phyloP scores from a whole-genome alignment of 2,329 filamentous ascomycete genomes.

The Neocucurbitaria cava region DNA sequence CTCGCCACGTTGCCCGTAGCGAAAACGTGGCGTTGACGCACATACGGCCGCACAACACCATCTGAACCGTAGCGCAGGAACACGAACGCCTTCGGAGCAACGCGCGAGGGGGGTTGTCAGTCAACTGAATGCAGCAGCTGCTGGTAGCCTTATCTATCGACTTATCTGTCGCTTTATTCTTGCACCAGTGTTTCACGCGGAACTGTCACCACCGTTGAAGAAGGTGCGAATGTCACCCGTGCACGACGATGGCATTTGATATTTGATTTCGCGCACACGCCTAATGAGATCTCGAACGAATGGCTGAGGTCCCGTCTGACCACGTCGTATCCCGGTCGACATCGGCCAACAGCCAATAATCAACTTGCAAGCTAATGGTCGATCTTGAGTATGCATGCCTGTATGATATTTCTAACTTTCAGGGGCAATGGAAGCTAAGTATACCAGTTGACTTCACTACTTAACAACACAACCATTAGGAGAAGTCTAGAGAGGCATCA shows the following conservation, averaged over 20 bases:
- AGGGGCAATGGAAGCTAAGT: neutral
- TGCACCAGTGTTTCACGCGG: neutral
- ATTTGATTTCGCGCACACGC: neutral
- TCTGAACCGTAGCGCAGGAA: neutral
- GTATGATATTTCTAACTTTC: too few relatives aligned
- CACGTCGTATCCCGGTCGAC: neutral
- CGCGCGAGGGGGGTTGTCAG: neutral
- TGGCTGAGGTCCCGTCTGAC: neutral
- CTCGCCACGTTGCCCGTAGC: neutral
- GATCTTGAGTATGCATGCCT: neutral
- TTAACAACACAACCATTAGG: neutral
- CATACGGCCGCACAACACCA: too few relatives aligned
- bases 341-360: neutral
- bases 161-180: neutral
- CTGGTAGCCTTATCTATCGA: neutral
- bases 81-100: neutral
- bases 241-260: neutral
- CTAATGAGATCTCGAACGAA: neutral
- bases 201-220: neutral
- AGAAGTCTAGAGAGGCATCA: neutral
- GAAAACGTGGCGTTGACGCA: neutral
- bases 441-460: neutral
- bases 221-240: neutral
- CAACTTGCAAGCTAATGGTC: neutral
- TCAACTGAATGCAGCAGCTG: neutral